Conservation (phyloP, 1,284 basidiomycete species). For the Papiliotrema nemorosa region DNA sequence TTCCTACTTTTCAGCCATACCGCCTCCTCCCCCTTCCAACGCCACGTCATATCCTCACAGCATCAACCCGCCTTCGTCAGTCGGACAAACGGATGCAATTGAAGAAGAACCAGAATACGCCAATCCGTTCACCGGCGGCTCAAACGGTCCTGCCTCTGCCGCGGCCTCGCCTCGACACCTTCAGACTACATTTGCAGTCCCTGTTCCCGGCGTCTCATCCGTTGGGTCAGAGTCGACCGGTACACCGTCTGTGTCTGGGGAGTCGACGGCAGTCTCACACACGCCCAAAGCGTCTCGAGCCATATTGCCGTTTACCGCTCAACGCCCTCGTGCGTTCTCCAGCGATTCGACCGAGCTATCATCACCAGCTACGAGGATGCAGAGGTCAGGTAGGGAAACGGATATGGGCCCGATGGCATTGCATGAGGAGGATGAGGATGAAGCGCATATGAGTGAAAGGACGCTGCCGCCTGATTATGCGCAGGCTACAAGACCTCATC, state of each 20-base stretch:
- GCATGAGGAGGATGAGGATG: not conserved
- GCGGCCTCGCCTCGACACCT: not conserved
- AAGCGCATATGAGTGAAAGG: not conserved
- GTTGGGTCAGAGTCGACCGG: not conserved
- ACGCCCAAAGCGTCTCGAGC: not conserved
- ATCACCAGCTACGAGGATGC: slow-evolving; percentile 4
- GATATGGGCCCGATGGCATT: slow-evolving; percentile 9
- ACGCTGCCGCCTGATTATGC: slow-evolving; percentile 3
- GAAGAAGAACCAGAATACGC: not conserved
- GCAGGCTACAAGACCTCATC: slow-evolving; percentile 4
- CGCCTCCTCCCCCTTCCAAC: slow-evolving; percentile 16
- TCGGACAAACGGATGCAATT: not conserved
- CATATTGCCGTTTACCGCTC: not conserved
- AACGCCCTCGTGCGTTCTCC: not conserved
- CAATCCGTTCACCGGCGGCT: not conserved
- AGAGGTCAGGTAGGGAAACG: slow-evolving; percentile 12
- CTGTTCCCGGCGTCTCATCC: not conserved
- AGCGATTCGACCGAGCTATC: not conserved
- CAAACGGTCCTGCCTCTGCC: not conserved
- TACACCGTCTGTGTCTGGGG: not conserved
- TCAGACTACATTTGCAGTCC: not conserved
- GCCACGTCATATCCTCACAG: slow-evolving; percentile 17
- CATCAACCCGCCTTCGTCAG: slow-evolving; percentile 2
- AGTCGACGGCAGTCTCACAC: not conserved
- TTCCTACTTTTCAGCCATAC: slow-evolving; percentile 12